These are phyloP conservation scores for Chlorella sorokiniana DNA, from an alignment of 139 green algal genomes.

Conservation along the genomic window DNA sequence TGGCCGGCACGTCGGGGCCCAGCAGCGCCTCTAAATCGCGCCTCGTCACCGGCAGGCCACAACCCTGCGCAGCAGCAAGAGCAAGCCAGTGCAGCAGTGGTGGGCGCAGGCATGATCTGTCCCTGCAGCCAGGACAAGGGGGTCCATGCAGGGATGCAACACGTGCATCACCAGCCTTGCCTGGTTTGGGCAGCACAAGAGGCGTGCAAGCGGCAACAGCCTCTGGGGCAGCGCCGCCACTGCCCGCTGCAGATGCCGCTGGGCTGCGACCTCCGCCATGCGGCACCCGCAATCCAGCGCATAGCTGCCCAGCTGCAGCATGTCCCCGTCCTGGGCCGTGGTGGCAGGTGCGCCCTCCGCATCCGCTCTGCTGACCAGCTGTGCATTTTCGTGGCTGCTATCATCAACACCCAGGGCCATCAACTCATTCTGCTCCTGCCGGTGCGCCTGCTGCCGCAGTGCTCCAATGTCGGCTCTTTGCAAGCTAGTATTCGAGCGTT, in stretches of 20 bases:
- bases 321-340: neutral
- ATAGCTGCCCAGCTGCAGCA: neutral
- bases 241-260: neutral
- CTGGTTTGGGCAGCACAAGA: conserved; percentile 20
- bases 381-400: too few relatives aligned
- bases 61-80: neutral
- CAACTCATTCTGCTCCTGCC: neutral
- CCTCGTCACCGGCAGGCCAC: neutral
- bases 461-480: neutral
- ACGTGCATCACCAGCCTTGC: too few relatives aligned
- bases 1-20: neutral
- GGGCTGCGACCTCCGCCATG: neutral
- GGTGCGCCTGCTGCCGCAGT: neutral
- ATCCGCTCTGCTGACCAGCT: neutral
- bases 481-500: neutral
- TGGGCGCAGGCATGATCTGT: neutral
- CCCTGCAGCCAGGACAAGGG: too few relatives aligned
- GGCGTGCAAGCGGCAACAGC: neutral
- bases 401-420: neutral
- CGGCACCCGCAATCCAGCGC: conserved; percentile 35
- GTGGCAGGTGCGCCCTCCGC: neutral
- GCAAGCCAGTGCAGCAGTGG: neutral
- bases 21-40: conserved; percentile 18
- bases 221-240: neutral
- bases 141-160: too few relatives aligned